Evolutionary conservation across 208 protist species (phyloP).

Genomic region (Wallacemonas sp.): DNA sequence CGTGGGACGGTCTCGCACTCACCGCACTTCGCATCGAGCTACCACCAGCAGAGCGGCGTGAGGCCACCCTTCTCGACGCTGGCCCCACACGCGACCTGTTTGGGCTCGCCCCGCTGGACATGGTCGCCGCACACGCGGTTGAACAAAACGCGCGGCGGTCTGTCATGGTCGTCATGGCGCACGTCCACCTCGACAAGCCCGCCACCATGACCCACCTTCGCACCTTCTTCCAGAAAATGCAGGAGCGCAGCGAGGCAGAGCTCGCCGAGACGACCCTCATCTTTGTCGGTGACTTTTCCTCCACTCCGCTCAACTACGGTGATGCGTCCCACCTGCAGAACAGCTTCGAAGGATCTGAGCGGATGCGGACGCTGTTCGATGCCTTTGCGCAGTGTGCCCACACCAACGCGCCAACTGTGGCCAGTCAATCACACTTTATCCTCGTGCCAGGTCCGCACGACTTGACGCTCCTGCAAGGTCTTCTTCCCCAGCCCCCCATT

Average conservation of each 20-base stretch:
- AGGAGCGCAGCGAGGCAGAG: conserved; percentile 76
- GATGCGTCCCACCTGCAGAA: conserved; percentile 82
- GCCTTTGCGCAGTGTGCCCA: conserved; percentile 54
- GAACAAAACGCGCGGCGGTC: conserved; percentile 75
- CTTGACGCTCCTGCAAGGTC: conserved; percentile 61
- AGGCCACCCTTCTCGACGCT: conserved; percentile 54
- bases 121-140: conserved; percentile 34
- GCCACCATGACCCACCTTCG: conserved; percentile 51
- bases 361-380: conserved; percentile 52
- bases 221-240: conserved; percentile 81
- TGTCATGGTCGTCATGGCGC: conserved; percentile 79
- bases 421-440: conserved; percentile 77
- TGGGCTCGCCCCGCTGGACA: conserved; percentile 57
- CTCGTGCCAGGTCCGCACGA: conserved; percentile 81
- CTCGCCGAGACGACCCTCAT: conserved; percentile 81
- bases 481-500: conserved; percentile 77
- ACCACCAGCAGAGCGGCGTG: conserved; percentile 77
- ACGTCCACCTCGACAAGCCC: conserved; percentile 79
- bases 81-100: conserved; percentile 70
- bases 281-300: conserved; percentile 79
- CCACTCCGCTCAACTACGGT: conserved; percentile 61
- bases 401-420: conserved; percentile 65
- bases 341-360: conserved; percentile 59
- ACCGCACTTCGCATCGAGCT: conserved; percentile 50
- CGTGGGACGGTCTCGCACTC: conserved; percentile 51